These are phyloP conservation scores for Metschnikowia arizonensis DNA, from an alignment of 805 yeast species.

Conservation along the genomic window DNA sequence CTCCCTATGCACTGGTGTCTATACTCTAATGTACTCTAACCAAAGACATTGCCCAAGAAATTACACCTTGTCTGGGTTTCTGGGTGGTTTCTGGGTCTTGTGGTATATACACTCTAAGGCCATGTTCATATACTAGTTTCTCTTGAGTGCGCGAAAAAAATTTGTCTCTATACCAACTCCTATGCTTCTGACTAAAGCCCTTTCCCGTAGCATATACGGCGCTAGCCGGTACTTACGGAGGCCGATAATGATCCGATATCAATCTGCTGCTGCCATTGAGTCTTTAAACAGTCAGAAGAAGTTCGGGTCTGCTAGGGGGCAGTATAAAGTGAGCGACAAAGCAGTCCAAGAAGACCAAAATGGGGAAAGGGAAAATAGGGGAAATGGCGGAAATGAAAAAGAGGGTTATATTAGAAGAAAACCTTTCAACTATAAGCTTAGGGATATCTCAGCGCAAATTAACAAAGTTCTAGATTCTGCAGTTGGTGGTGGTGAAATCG, in stretches of 20 bases:
- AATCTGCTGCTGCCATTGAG: slow-evolving; percentile 3
- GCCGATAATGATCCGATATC: slow-evolving; percentile 11
- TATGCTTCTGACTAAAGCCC: slow-evolving; percentile 15
- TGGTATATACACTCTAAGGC: too few species aligned
- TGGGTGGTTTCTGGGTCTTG: too few species aligned
- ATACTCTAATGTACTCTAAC: too few species aligned
- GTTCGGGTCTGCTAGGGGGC: neutral
- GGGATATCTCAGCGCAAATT: slow-evolving; percentile 34
- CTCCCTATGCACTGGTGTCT: too few species aligned
- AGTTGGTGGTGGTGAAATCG: slow-evolving; percentile 16
- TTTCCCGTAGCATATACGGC: slow-evolving; percentile 10
- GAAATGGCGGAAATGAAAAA: neutral
- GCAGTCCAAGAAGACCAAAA: too few species aligned
- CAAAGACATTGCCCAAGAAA: too few species aligned
- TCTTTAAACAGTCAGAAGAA: neutral
- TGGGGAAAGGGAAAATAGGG: too few species aligned
- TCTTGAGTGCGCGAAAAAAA: slow-evolving; percentile 8
- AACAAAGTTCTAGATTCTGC: slow-evolving; percentile 20
- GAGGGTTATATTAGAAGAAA: neutral
- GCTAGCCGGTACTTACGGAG: slow-evolving; percentile 7
- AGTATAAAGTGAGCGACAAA: too few species aligned
- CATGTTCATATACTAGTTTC: too few species aligned
- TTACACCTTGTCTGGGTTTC: too few species aligned
- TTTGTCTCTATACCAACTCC: neutral
- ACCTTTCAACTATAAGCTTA: slow-evolving; percentile 24